Evolutionary conservation across 1,139 yeast genomes (phyloP).

Genomic region (Arxiozyma heterogenica): DNA sequence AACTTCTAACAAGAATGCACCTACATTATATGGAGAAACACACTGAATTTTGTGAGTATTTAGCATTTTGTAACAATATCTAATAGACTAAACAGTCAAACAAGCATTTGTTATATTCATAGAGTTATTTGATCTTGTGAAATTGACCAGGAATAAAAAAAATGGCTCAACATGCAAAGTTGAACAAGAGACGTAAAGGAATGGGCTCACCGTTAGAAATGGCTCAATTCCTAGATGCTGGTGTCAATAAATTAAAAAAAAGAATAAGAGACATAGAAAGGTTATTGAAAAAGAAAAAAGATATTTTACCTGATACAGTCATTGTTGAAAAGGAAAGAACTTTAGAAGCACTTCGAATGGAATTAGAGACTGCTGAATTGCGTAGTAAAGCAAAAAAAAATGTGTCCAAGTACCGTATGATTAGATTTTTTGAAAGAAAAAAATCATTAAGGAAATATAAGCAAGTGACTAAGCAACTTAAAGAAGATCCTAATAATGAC

Average conservation of each 20-base stretch:
- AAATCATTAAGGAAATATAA: slow-evolving; percentile 74
- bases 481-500: slow-evolving; percentile 27
- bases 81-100: no score
- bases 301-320: slow-evolving; percentile 63
- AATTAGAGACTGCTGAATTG: slow-evolving; percentile 47
- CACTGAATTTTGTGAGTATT: no score
- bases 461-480: slow-evolving; percentile 43
- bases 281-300: slow-evolving; percentile 44
- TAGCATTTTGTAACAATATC: no score
- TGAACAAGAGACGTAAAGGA: slow-evolving; percentile 5
- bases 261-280: slow-evolving; percentile 82
- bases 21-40: no score
- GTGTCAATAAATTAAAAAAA: slow-evolving; percentile 53
- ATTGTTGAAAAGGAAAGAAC: slow-evolving; percentile 81
- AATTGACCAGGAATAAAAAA: neutral
- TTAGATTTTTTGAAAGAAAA: slow-evolving; percentile 81
- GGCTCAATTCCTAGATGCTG: slow-evolving; percentile 32
- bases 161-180: neutral
- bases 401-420: slow-evolving; percentile 86
- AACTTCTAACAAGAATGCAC: no score
- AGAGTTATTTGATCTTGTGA: neutral
- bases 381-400: slow-evolving; percentile 46
- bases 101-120: no score
- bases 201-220: slow-evolving; percentile 27
- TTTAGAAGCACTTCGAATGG: slow-evolving; percentile 58